Conservation (phyloP, 805 yeast genomes). For the Ogataea zsoltii region DNA sequence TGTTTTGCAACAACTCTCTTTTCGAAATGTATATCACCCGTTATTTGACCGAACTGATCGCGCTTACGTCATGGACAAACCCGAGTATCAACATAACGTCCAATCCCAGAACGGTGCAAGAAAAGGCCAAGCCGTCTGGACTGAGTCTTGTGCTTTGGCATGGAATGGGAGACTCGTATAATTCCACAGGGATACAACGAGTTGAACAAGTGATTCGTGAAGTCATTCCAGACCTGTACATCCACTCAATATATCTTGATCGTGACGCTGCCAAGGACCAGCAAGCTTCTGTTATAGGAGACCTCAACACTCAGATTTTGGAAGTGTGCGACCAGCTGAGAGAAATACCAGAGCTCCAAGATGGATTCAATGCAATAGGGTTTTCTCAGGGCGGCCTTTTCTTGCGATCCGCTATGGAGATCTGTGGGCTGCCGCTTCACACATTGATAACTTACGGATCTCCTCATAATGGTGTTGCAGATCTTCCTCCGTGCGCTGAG, state of each 20-base stretch:
- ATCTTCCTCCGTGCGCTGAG: conserved; percentile 59
- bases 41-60: conserved; percentile 1
- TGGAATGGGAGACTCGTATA: conserved; percentile 77
- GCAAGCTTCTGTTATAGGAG: conserved; percentile 57
- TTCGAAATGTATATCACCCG: neutral
- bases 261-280: conserved; percentile 53
- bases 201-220: conserved; percentile 43
- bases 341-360: conserved; percentile 42
- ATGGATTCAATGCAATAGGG: conserved; percentile 74
- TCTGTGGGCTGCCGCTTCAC: conserved; percentile 50
- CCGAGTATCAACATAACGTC: neutral
- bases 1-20: no score
- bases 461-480: conserved; percentile 76
- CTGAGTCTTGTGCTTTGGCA: conserved; percentile 68
- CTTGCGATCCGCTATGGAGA: conserved; percentile 63
- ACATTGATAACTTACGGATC: conserved; percentile 74
- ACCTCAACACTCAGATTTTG: conserved; percentile 54
- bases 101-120: neutral
- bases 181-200: conserved; percentile 57
- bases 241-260: conserved; percentile 56
- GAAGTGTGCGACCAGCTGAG: conserved; percentile 56
- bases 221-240: conserved; percentile 48
- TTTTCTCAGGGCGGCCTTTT: conserved; percentile 86
- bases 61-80: neutral
- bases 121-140: neutral